Conservation (phyloP, 208 protist species). For the Trypanosoma melophagium region DNA sequence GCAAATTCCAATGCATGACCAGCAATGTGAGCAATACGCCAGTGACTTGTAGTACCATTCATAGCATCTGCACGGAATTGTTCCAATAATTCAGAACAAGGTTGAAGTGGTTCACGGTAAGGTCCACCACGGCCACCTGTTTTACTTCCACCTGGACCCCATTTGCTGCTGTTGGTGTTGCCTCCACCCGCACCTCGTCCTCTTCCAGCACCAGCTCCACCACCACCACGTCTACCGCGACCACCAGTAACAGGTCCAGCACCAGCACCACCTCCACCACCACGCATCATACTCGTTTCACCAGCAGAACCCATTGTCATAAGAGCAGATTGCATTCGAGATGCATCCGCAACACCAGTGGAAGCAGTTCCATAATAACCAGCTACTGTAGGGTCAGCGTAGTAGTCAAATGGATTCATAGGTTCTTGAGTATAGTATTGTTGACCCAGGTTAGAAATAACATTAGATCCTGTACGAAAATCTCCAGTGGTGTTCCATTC, state of each 20-base stretch:
- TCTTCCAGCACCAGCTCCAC: slow-evolving; percentile 34
- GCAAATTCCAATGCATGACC: slow-evolving; percentile 95
- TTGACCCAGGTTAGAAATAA: slow-evolving; percentile 45
- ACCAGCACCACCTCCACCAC: slow-evolving; percentile 19
- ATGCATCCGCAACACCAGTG: slow-evolving; percentile 4
- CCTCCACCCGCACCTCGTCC: slow-evolving; percentile 26
- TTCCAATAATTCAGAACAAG: slow-evolving; percentile 66
- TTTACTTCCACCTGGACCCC: slow-evolving; percentile 4
- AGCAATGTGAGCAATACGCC: slow-evolving; percentile 82
- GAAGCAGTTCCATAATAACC: slow-evolving; percentile 26
- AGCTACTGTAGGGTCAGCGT: slow-evolving; percentile 30
- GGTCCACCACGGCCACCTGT: slow-evolving; percentile 16
- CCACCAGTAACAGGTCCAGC: slow-evolving; percentile 19
- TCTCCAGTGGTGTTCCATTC: slow-evolving; percentile 15
- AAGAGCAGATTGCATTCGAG: slow-evolving; percentile 27
- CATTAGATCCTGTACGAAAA: slow-evolving; percentile 16
- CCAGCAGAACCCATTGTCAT: slow-evolving; percentile 16
- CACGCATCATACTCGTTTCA: slow-evolving; percentile 16
- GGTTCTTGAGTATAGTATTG: slow-evolving; percentile 90
- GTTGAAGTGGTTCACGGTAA: slow-evolving; percentile 29
- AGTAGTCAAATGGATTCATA: slow-evolving; percentile 64
- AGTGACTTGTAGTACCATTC: slow-evolving; percentile 36
- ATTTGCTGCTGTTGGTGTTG: slow-evolving; percentile 12
- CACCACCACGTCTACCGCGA: slow-evolving; percentile 11
- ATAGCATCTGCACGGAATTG: slow-evolving; percentile 60